Evolutionary conservation across 2,329 filamentous ascomycete genomes (phyloP).

Genomic region (Fusarium compactum): DNA sequence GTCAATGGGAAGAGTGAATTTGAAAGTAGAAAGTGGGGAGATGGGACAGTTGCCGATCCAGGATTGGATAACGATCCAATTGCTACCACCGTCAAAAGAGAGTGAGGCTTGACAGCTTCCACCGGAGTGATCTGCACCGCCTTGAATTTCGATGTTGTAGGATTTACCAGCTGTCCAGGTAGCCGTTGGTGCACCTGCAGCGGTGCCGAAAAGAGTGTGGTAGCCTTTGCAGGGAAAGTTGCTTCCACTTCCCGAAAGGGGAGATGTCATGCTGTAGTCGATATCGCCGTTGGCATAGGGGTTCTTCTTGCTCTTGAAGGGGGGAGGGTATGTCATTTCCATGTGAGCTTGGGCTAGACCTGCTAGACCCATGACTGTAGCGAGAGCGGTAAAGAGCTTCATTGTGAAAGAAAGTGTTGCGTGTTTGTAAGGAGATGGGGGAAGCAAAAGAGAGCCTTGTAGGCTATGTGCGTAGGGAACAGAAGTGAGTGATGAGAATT

Average conservation of each 20-base stretch:
- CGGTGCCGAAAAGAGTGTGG: conserved; percentile 60
- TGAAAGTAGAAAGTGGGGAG: conserved; percentile 61
- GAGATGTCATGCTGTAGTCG: conserved; percentile 79
- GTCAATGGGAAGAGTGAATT: conserved; percentile 71
- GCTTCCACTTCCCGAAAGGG: conserved; percentile 68
- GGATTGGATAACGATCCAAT: conserved; percentile 74
- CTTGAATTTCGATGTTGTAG: conserved; percentile 72
- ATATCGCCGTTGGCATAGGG: conserved; percentile 59
- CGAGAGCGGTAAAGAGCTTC: conserved; percentile 42
- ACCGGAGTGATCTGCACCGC: conserved; percentile 72
- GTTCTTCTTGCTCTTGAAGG: conserved; percentile 66
- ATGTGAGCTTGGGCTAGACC: conserved; percentile 64
- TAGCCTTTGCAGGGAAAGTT: conserved; percentile 83
- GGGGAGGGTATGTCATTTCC: conserved; percentile 64
- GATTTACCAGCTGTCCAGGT: conserved; percentile 72
- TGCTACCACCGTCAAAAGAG: conserved; percentile 76
- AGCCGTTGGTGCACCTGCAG: conserved; percentile 64
- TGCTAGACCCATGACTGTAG: conserved; percentile 56
- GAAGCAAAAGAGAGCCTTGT: conserved; percentile 1
- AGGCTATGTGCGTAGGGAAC: neutral
- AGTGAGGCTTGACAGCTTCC: conserved; percentile 82
- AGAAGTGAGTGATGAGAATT: conserved; percentile 10
- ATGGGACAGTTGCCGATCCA: conserved; percentile 66
- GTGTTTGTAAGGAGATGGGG: neutral
- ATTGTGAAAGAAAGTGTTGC: conserved; percentile 7